Evolutionary conservation across 2,329 filamentous ascomycete genomes (phyloP).

Genomic region (Leptoxyphium fumago): DNA sequence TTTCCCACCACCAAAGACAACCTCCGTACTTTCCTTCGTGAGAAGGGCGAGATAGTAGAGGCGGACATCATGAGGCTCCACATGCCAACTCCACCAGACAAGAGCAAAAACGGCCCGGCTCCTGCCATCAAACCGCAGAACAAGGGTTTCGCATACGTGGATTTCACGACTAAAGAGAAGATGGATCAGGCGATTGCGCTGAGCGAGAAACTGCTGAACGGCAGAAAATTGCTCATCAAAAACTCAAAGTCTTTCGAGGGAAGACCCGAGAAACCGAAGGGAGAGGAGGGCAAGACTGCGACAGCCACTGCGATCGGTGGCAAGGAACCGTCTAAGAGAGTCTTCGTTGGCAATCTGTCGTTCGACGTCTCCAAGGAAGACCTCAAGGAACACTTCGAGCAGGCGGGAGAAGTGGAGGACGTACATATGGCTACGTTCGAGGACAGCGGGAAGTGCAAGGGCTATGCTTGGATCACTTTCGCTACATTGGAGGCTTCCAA

Average conservation of each 20-base stretch:
- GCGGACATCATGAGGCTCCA: slow-evolving; percentile 73
- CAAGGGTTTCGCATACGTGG: slow-evolving; percentile 92
- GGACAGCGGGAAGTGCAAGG: slow-evolving; percentile 95
- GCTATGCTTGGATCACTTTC: slow-evolving; percentile 91
- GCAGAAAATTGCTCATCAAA: slow-evolving; percentile 82
- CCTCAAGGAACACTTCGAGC: slow-evolving; percentile 64
- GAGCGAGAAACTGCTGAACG: slow-evolving; percentile 66
- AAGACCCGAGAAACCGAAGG: slow-evolving; percentile 45
- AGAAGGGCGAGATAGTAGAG: slow-evolving; percentile 43
- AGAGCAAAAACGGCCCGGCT: background rate
- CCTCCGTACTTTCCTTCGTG: slow-evolving; percentile 65
- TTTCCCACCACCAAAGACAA: slow-evolving; percentile 63
- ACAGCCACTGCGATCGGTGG: slow-evolving; percentile 14
- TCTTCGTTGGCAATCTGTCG: slow-evolving; percentile 59
- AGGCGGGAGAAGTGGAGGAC: slow-evolving; percentile 70
- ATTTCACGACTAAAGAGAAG: slow-evolving; percentile 57
- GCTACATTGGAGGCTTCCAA: slow-evolving; percentile 61
- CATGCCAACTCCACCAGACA: slow-evolving; percentile 44
- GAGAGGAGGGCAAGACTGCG: slow-evolving; percentile 17
- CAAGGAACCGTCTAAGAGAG: slow-evolving; percentile 57
- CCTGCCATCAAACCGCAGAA: slow-evolving; percentile 48
- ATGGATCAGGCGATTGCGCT: slow-evolving; percentile 67
- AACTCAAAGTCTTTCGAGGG: slow-evolving; percentile 81
- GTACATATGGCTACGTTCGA: slow-evolving; percentile 90
- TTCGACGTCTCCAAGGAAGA: slow-evolving; percentile 55